Conservation (phyloP, 441 rosid species). For the Dalechampia spathulata region DNA sequence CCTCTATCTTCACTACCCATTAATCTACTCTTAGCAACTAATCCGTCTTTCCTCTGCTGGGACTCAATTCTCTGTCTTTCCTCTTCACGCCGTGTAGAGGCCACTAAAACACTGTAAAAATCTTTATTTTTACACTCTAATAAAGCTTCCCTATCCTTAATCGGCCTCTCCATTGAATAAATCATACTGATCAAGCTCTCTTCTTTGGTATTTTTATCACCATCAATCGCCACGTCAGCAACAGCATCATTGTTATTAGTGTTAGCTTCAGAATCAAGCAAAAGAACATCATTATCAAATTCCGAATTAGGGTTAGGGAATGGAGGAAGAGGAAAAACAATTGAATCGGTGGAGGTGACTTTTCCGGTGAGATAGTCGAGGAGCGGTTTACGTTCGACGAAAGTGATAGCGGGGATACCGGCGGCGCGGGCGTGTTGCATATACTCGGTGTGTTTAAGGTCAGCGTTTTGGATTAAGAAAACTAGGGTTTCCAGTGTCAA, state of each 20-base stretch:
- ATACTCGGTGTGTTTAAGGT: constrained; percentile 68
- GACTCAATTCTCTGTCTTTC: constrained; percentile 83
- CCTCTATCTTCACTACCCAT: constrained; percentile 86
- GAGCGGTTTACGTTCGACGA: constrained; percentile 80
- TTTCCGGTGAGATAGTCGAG: constrained; percentile 73
- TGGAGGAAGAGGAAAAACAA: constrained; percentile 53
- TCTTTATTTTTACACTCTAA: constrained; percentile 69
- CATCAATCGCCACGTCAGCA: constrained; percentile 16
- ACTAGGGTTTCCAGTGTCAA: constrained; percentile 77
- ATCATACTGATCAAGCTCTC: constrained; percentile 41
- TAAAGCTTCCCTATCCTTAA: constrained; percentile 67
- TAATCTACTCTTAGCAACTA: constrained; percentile 76
- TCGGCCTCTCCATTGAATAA: constrained; percentile 54
- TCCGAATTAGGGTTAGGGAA: constrained; percentile 11
- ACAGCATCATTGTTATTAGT: background rate
- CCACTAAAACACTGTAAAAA: constrained; percentile 64
- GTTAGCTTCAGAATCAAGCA: background rate
- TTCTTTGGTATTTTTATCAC: constrained; percentile 18
- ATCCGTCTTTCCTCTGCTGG: constrained; percentile 89
- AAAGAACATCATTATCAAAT: constrained; percentile 3
- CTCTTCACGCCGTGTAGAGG: constrained; percentile 76
- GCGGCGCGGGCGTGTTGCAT: constrained; percentile 53
- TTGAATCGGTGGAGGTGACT: constrained; percentile 55
- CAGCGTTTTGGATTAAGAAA: constrained; percentile 52
- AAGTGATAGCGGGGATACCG: constrained; percentile 58